These are phyloP conservation scores for Amaranthus cruentus DNA, from an alignment of 148 eudicot species.

Conservation along the genomic window DNA sequence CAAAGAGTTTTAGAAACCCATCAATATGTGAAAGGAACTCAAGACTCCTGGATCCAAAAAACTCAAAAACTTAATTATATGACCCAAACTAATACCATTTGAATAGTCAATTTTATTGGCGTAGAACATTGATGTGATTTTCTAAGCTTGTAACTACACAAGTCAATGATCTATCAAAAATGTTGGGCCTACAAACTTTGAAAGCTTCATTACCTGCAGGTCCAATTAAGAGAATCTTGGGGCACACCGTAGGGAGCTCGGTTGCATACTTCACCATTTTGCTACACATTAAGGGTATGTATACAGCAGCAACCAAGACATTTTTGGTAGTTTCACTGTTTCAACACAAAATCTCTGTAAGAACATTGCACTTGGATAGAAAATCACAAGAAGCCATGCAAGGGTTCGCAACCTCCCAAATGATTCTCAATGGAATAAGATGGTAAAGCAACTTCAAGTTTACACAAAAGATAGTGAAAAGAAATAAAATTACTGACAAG, in stretches of 20 bases:
- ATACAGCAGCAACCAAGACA: slow-evolving; percentile 78
- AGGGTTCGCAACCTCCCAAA: background rate
- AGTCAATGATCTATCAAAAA: background rate
- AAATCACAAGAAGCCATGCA: background rate
- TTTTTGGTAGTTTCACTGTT: slow-evolving; percentile 88
- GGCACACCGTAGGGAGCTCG: slow-evolving; percentile 72
- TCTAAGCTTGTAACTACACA: background rate
- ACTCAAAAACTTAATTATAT: background rate
- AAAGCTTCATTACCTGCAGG: slow-evolving; percentile 64
- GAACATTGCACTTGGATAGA: background rate
- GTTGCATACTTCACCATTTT: slow-evolving; percentile 54
- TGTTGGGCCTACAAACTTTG: background rate
- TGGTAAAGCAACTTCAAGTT: background rate
- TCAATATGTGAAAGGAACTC: background rate
- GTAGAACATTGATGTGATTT: background rate
- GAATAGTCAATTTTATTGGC: background rate
- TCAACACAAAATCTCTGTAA: slow-evolving; percentile 11
- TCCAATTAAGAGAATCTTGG: slow-evolving; percentile 80
- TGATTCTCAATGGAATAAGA: background rate
- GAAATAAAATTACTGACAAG: background rate
- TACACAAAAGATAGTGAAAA: background rate
- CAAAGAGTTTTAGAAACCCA: too few relatives aligned
- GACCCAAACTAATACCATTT: background rate
- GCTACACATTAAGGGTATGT: slow-evolving; percentile 70
- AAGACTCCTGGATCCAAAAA: background rate